Base-by-base conservation (phyloP, 306 rosid species). In the Crataegus laevigata region DNA sequence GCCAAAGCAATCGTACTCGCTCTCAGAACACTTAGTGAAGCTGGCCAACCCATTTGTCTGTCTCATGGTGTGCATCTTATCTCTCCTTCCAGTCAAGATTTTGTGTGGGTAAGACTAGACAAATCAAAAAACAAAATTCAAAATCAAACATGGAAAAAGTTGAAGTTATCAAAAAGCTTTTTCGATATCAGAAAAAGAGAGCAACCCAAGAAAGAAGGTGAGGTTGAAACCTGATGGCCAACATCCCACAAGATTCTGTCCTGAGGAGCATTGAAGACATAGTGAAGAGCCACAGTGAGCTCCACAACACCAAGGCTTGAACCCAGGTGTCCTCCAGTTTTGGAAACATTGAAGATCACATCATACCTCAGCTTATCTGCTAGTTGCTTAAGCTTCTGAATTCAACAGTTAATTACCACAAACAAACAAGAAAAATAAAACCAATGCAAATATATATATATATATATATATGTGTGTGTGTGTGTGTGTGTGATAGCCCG, bases 291-390 rank as follows among this genome's bases (percentile, higher is more conserved):
- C 75, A 94, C 97, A 66, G 99, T 92, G 75, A 92, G 96, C 82
- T 94, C 97, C 12, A 94, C 96, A 47, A 94, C 97, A 78, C 99
- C 99, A 66, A 92, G 93, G 84, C 96, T 92, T 57, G 99, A 96
- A 32, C 99, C 99, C 24, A 92, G 62, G 85, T 96, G 99, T 19
- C 98, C 99, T n/a, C 99, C 99, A 28, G 99, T 96, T 83, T 84
- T 92, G 1, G 97, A 92, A 80, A 96, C 99, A 45, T 89, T 92
- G 84, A 96, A 92, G 83, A 96, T 92, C 60, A 96, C 96, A 82
- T 96, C 99, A 25, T 96, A 96, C 72, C 98, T 87, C 30, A 96
- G 75, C 78, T 96, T 98, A 79, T 96, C 99, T 11, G 98, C 78
- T 4, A 96, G 88, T 82, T 96, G 99, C 75, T 88, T 85, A 30